Conservation (phyloP, 192 early-diverging fungal species). For the Fimicolochytrium jonesii region DNA sequence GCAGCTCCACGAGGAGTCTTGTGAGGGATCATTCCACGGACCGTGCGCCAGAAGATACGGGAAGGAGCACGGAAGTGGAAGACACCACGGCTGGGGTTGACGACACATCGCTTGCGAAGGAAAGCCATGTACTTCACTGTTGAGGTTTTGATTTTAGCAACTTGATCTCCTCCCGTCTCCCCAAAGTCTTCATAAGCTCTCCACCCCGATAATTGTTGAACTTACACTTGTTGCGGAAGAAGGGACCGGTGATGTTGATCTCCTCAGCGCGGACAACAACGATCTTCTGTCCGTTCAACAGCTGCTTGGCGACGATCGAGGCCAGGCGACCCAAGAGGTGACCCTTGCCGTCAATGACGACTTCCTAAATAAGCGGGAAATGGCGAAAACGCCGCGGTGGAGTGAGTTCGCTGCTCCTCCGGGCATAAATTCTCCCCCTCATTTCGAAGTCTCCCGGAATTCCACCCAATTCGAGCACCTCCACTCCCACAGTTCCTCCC, state of each 20-base stretch:
- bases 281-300: slow-evolving; percentile 95
- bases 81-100: slow-evolving; percentile 94
- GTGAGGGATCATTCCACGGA: slow-evolving; percentile 99
- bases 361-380: slow-evolving; percentile 56
- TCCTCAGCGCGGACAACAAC: slow-evolving; percentile 98
- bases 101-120: slow-evolving; percentile 95
- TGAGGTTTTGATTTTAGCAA: not conserved
- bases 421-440: not conserved
- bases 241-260: slow-evolving; percentile 95
- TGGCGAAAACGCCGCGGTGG: not conserved
- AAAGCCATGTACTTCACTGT: slow-evolving; percentile 92
- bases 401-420: not conserved
- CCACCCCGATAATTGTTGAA: slow-evolving; percentile 22
- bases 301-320: slow-evolving; percentile 96
- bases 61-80: slow-evolving; percentile 99
- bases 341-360: slow-evolving; percentile 99
- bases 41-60: slow-evolving; percentile 91
- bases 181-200: not conserved
- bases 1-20: slow-evolving; percentile 97
- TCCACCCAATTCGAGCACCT: not conserved
- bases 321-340: slow-evolving; percentile 97
- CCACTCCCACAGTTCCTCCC: not conserved
- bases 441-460: not conserved
- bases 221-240: slow-evolving; percentile 99
- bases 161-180: not conserved